Evolutionary conservation across 163 green algal genomes (phyloP), one percentile per base, ranked within the genome.

Genomic region (Scenedesmus sp.): DNA sequence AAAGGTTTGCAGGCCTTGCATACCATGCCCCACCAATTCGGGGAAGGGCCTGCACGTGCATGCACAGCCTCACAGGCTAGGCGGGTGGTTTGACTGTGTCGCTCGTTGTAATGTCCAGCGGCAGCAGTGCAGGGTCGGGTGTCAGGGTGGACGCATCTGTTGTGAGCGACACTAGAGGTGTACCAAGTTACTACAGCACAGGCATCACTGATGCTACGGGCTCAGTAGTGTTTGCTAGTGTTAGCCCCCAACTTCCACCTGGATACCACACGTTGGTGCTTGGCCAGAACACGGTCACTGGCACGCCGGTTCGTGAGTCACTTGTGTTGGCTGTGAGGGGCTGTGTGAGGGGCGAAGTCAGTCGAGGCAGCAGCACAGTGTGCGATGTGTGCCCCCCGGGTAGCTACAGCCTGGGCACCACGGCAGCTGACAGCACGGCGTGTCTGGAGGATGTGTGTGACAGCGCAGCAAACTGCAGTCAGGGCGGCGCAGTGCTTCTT

Each of bases 401-500:
- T 35, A 53, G 35, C 18, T 87, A 53, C 53, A 42, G 51, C 35
- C 35, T 87, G 53, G 24, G 30, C 65, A 76, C 51, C 6, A n/a
- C 51, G 53, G 82, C n/a, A 53, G 49, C 35, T 26, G 59, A 53
- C 18, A 87, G 44, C 3, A n/a, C 24, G 16, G 22, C 22, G 53
- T 87, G 82, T 22, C 33, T n/a, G 30, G 0, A 37, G 53, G 82
- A 30, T 22, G 51, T 56, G 53, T 61, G 70, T 12, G 49, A 78
- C 35, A 33, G 51, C 40, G 59, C 51, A 22, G 81, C 81, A 16
- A 79, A 87, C 20, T 87, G 82, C 53, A 78, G 81, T 42, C 33
- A 20, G 12, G 82, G 82, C 22, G 82, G 82, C 6, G 35, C 82
- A 40, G 53, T 87, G 82, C n/a, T 87, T 33, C 30, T 87, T 35